Conservation (phyloP, 768 basidiomycete species). For the Hortiboletus flavorubellus region DNA sequence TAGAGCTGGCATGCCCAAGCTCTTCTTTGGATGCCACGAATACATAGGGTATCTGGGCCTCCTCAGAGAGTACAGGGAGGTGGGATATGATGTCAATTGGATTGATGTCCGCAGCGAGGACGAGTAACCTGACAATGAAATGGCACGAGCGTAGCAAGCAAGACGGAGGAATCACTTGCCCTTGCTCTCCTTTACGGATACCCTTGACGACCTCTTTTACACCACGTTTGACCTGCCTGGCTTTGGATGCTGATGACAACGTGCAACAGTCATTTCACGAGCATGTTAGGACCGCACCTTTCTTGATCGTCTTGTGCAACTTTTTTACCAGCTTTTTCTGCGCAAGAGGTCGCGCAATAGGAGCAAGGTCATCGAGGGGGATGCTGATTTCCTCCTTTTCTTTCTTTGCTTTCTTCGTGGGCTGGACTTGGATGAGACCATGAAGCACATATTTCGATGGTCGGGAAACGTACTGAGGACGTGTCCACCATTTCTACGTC, state of each 20-base stretch:
- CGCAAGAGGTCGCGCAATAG: slow-evolving; percentile 92
- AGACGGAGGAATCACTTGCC: slow-evolving; percentile 46
- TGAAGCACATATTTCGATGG: slow-evolving; percentile 29
- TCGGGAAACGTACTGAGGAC: slow-evolving; percentile 27
- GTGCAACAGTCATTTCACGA: not conserved
- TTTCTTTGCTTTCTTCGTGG: slow-evolving; percentile 59
- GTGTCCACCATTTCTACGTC: slow-evolving; percentile 50
- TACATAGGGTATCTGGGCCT: slow-evolving; percentile 86
- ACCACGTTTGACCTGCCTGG: slow-evolving; percentile 92
- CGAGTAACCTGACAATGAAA: slow-evolving; percentile 56
- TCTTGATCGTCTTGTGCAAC: slow-evolving; percentile 92
- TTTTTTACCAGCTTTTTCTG: slow-evolving; percentile 93
- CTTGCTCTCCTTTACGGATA: slow-evolving; percentile 95
- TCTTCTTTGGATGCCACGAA: slow-evolving; percentile 93
- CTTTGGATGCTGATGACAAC: slow-evolving; percentile 71
- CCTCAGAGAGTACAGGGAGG: slow-evolving; percentile 91
- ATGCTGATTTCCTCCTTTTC: slow-evolving; percentile 61
- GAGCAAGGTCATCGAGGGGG: slow-evolving; percentile 79
- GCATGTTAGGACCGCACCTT: slow-evolving; percentile 46
- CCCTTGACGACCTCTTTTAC: slow-evolving; percentile 99
- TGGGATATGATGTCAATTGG: slow-evolving; percentile 99
- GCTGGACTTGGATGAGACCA: slow-evolving; percentile 23
- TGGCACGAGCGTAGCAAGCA: slow-evolving; percentile 3
- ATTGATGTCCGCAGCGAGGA: slow-evolving; percentile 95
- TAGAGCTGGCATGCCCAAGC: slow-evolving; percentile 91